A percentile compares a stretch with the other conserved stretches of the same genome.
These are phyloP conservation scores for Monosporascus sp. DNA, from an alignment of 2,329 filamentous ascomycete genomes.

Conservation along the genomic window DNA sequence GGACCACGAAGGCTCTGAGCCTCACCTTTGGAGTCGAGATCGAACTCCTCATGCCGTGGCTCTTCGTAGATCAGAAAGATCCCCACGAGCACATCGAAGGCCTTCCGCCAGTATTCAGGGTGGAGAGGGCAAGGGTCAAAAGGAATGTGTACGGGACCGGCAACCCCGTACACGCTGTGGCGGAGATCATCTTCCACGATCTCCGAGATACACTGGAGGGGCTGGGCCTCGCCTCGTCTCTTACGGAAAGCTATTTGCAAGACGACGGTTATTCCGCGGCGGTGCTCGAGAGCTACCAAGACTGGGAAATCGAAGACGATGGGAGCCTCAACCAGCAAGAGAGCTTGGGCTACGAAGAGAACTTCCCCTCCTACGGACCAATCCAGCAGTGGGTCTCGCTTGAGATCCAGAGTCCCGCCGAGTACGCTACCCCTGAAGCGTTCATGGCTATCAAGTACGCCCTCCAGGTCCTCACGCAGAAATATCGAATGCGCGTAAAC, in stretches of 20 bases:
- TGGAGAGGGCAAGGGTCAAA: background rate
- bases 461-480: conserved; percentile 2
- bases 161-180: background rate
- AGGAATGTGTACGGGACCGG: background rate
- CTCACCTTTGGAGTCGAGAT: conserved; percentile 14
- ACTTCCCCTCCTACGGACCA: background rate
- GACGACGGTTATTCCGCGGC: background rate
- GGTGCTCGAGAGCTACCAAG: background rate
- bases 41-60: conserved; percentile 9
- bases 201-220: background rate
- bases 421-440: conserved; percentile 2
- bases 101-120: conserved; percentile 3
- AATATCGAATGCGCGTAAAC: conserved; percentile 10
- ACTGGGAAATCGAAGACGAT: conserved; percentile 1
- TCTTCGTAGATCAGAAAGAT: background rate
- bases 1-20: background rate
- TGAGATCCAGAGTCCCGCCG: conserved; percentile 9
- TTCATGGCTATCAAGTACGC: conserved; percentile 8
- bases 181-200: background rate
- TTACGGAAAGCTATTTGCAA: background rate
- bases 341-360: background rate
- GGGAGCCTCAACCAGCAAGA: background rate
- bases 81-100: background rate
- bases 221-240: background rate
- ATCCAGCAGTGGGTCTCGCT: conserved; percentile 4